Evolutionary conservation across 2,329 filamentous ascomycete species (phyloP), one percentile per base, ranked within the genome.

Genomic region (Talaromyces sp.): DNA sequence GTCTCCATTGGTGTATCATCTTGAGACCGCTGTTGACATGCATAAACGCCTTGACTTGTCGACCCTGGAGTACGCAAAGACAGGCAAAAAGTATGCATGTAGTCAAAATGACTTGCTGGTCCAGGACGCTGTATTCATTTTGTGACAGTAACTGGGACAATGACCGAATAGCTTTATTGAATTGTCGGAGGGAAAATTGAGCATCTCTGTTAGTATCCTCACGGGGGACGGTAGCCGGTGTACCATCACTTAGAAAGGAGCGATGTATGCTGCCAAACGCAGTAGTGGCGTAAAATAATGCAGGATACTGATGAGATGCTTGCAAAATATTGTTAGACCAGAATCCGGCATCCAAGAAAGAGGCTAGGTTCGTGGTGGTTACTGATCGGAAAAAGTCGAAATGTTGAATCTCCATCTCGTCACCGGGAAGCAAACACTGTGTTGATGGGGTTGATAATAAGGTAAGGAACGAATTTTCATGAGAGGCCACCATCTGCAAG

Each of bases 251-350:
- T 36, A 62, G 27, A 31, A 56, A 62, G 4, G 51, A 31, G 10
- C 50, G 56, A 53, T 62, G 57, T 42, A 62, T 62, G 23, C 52
- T 59, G 2, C 61, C 61, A 53, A 62, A 62, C 36, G 61, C 61
- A 7, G 52, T 56, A 18, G 59, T 62, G 3, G 61, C 61, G 33
- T 62, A 52, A 23, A 59, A 62, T n/a, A 62, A 16, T 16, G 61
- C 61, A 23, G 61, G 61, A 14, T 62, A 59, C n/a, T 62, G 56
- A 40, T 62, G 61, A 10, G 56, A 53, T 27, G 59, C 61, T 34
- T 56, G 56, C 14, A 62, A 18, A 10, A 57, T 56, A 30, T 56
- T 57, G 5, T 47, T 33, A 1, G 56, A 53, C 61, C 61, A 62
- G 44, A 62, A 62, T 23, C 42, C 7, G 18, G 14, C 52, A 40